Base-by-base conservation (phyloP, 352 stramenopile genomes). In the Elongisporangium undulatum region DNA sequence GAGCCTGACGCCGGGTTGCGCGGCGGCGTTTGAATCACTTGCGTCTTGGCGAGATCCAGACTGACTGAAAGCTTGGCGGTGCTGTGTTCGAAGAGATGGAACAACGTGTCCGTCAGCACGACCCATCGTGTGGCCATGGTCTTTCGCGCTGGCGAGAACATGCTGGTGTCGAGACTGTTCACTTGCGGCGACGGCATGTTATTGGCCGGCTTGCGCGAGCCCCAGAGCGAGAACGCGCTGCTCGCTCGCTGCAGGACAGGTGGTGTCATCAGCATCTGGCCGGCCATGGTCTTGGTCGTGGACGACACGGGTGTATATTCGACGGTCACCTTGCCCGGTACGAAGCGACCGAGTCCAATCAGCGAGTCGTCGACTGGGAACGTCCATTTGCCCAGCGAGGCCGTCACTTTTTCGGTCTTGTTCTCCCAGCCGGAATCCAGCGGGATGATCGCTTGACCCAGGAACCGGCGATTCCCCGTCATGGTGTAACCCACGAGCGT, bases 61-160 rank as follows among this genome's bases (percentile, higher is more conserved):
- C 79, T 91, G 57, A 79, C 60, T 1, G 90, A 56, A 38, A 89
- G 60, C 59, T 90, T 86, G 17, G 85, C 82, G 8, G 80, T 88
- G 58, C 76, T 91, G 54, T 92, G 74, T 55, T 89, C 80, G 24
- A 91, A 94, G 17, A 94, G 63, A 57, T 92, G 77, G 45, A 94
- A 82, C 39, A 76, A 73, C 38, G 85, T 94, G 70, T 92, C 82
- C 3, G 80, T 92, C 20, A 94, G 76, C 56, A 94, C 81, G 19
- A 81, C 85, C 85, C 85, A 94, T 26, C 76, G 77, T 16, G 76
- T 85, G 15, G 90, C 74, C 53, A 89, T 71, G 41, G 71, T 79
- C 55, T 88, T 87, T 19, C 77, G 71, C 15, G 71, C 65, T 0
- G 73, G 51, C 0, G 78, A 89, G 0, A 41, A 9, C 29, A 41